A percentile compares a stretch with the other conserved stretches of the same genome.
Evolutionary conservation across 2,329 filamentous ascomycete genomes (phyloP).

Genomic region (Penicillium hordei): DNA sequence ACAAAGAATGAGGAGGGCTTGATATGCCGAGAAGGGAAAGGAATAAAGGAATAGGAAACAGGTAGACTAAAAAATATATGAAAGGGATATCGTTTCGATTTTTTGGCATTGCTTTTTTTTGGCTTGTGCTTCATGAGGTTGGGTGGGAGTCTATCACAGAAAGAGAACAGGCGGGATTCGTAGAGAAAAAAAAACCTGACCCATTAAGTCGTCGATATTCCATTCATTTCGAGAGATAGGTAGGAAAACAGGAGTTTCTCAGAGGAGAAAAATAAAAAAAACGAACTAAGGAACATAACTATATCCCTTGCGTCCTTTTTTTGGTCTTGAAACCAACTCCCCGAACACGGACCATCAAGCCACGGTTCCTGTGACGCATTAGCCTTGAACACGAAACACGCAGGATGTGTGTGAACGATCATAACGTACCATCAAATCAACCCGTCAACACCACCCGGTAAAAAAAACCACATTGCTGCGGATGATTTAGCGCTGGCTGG

Average conservation of each 20-base stretch:
- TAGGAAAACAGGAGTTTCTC: conserved; percentile 28
- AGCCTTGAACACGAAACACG: background rate
- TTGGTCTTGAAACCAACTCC: conserved; percentile 25
- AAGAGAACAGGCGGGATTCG: conserved; percentile 18
- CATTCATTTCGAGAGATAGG: conserved; percentile 32
- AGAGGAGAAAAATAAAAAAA: conserved; percentile 23
- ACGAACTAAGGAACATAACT: conserved; percentile 18
- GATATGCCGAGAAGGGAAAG: conserved; percentile 39
- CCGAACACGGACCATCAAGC: conserved; percentile 28
- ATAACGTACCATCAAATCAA: conserved; percentile 31
- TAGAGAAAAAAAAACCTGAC: conserved; percentile 21
- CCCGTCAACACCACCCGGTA: conserved; percentile 34
- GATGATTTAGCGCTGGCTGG: conserved; percentile 52
- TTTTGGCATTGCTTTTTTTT: conserved; percentile 16
- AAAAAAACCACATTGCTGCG: conserved; percentile 20
- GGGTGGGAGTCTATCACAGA: conserved; percentile 18
- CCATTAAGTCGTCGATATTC: conserved; percentile 30
- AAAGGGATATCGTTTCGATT: conserved; percentile 14
- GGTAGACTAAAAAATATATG: background rate
- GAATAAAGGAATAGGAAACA: background rate
- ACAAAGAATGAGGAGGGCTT: conserved; percentile 46
- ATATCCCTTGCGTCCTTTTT: conserved; percentile 20
- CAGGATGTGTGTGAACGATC: background rate
- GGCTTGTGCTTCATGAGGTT: conserved; percentile 15
- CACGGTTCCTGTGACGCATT: conserved; percentile 21